Base-by-base conservation (phyloP, 2,329 filamentous ascomycete species). In the Westerdykella ornata region DNA sequence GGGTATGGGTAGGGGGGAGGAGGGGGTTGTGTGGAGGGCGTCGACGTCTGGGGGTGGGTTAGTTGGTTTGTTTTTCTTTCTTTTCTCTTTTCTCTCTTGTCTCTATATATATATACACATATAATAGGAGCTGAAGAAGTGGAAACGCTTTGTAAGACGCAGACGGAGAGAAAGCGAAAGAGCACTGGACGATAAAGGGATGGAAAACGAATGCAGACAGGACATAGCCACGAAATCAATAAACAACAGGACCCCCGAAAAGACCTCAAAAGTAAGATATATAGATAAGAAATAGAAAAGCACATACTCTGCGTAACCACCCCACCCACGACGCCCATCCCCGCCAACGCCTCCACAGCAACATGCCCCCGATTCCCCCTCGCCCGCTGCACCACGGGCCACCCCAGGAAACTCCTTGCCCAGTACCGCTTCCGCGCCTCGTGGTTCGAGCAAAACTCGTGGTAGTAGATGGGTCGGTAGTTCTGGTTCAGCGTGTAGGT, bases 391-490 rank as follows among this genome's bases (percentile, higher is more conserved):
- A 97, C 71, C 34, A 80, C 88, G 3, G 86, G 82, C 89, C 89
- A 97, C 29, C 92, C 92, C 15, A 98, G 70, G 65, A 94, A 98
- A 60, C 86, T 94, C 37, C 92, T 73, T 1, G 92, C 90, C 92
- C 92, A 98, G 64, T 98, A 98, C 46, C 92, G 74, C 67, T 96
- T 92, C 50, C 92, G 75, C 11, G 85, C 81, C 63, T 89, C 86
- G 67, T 97, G 90, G 49, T 72, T 85, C 35, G 75, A 71, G 33
- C 88, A 67, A 59, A 97, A 98, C 63, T 98, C 92, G 64, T 88
- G 81, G 65, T 85, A 89, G 70, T 94, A 98, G 51, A 95, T 94
- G 22, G 90, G 92, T 2, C 85, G 80, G 61, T 94, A 96, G 12
- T 79, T 80, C 69, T 85, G 88, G 70, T 97, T 97, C 58, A 92